Base-by-base conservation (phyloP, 306 rosid species). In the Corylus heterophylla region DNA sequence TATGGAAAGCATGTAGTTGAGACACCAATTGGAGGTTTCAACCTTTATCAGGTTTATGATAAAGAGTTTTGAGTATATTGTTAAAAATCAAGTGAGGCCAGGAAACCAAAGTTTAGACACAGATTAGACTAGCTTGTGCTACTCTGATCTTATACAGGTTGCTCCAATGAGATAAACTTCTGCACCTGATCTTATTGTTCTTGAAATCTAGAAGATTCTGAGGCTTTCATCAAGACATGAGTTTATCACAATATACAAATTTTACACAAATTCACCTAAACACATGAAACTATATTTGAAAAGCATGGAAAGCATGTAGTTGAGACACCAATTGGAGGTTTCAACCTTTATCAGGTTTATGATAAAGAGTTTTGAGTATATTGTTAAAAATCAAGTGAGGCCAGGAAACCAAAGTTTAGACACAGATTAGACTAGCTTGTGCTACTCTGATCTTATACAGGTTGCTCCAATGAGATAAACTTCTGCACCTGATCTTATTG, bases 131-230 rank as follows among this genome's bases (percentile, higher is more conserved):
- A 18, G 50, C 18, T 71, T 50, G 39, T 4, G 22, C 45, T 67
- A 12, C 22, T 47, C 18, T 74, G 31, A 54, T 42, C 75, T n/a
- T 77, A 13, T 35, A n/a, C 54, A 18, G 37, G 42, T 37, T n/a
- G 35, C 27, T 9, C 5, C 37, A 39, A 66, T 22, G 27, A 52
- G 25, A 37, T 52, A 66, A 18, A 11, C 45, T n/a, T 44, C 49
- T 9, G 13, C 59, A 69, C 18, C 39, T 48, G 61, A 78, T 54
- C 14, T 76, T 78, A 55, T n/a, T 78, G 12, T 42, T 52, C 31
- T 12, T 12, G 35, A 13, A 22, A 54, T 54, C 2, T 17, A 18
- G 7, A 54, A 7, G 2, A 5, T 54, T 18, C 62, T 31, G 0
- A 63, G 20, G 20, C 22, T 63, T 35, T 35, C 22, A 63, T 31